phyloP scores from a whole-genome alignment of 2,329 filamentous ascomycete species.

The Monilinia fructigena region DNA sequence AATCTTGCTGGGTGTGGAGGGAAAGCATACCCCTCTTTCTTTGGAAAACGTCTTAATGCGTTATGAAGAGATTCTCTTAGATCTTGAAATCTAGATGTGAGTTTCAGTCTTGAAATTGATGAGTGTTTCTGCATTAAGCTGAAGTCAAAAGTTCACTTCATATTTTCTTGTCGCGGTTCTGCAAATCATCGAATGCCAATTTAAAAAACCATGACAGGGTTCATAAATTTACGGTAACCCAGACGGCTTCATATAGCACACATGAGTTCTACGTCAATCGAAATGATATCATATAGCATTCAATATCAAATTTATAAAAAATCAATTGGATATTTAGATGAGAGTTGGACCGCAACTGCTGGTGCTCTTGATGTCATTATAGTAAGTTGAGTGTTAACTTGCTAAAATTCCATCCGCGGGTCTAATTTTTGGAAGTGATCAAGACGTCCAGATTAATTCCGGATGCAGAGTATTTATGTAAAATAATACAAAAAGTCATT shows the following conservation, averaged over 20 bases:
- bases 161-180: conserved; percentile 5
- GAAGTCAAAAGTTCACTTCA: conserved; percentile 1
- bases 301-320: not conserved
- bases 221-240: conserved; percentile 15
- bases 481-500: conserved; percentile 26
- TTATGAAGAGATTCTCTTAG: not conserved
- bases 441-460: conserved; percentile 21
- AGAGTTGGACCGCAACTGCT: not conserved
- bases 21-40: not conserved
- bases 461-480: conserved; percentile 23
- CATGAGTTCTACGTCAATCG: conserved; percentile 7
- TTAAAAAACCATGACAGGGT: conserved; percentile 3
- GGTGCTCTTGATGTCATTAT: conserved; percentile 7
- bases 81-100: conserved; percentile 10
- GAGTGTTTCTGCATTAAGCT: conserved; percentile 12
- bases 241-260: not conserved
- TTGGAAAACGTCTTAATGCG: not conserved
- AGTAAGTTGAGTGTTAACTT: conserved; percentile 2
- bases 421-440: conserved; percentile 21
- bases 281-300: not conserved
- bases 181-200: not conserved
- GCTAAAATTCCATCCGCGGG: conserved; percentile 13
- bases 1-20: conserved; percentile 19
- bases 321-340: not conserved
- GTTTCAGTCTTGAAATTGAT: conserved; percentile 1